These are phyloP conservation scores for Kwoniella pini DNA, from an alignment of 768 basidiomycete genomes.

Conservation along the genomic window DNA sequence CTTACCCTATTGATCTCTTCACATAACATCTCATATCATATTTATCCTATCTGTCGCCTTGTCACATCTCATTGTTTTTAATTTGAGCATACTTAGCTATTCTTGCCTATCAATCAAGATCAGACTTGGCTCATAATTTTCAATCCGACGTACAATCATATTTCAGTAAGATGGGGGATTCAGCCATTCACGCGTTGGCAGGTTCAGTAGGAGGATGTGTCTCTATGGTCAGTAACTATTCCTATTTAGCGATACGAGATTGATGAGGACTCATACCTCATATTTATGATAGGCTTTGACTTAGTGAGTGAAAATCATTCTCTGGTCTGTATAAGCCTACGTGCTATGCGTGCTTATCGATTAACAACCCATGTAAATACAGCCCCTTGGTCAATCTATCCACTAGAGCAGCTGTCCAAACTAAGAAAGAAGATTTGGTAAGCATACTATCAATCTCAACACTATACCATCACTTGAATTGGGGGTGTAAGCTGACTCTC, in stretches of 20 bases:
- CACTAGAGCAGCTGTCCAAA: conserved; percentile 88
- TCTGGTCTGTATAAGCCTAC: not conserved
- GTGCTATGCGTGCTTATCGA: too few relatives aligned
- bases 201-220: conserved; percentile 87
- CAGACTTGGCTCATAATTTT: not conserved
- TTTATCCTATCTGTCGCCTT: too few relatives aligned
- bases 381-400: conserved; percentile 91
- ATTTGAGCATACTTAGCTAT: too few relatives aligned
- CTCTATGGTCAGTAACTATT: conserved; percentile 73
- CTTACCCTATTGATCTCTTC: too few relatives aligned
- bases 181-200: conserved; percentile 78
- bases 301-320: conserved; percentile 34
- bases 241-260: not conserved
- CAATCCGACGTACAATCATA: not conserved
- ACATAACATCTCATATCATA: too few relatives aligned
- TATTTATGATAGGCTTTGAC: conserved; percentile 48
- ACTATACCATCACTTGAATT: not conserved
- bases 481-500: too few relatives aligned
- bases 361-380: not conserved
- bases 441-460: conserved; percentile 15
- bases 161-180: conserved; percentile 59
- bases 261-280: not conserved
- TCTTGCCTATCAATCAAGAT: not conserved
- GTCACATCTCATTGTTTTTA: too few relatives aligned
- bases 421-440: conserved; percentile 75